A percentile compares a stretch with the other conserved stretches of the same genome.
Conservation (phyloP, 1,284 basidiomycete genomes). For the Boletus calvinii region DNA sequence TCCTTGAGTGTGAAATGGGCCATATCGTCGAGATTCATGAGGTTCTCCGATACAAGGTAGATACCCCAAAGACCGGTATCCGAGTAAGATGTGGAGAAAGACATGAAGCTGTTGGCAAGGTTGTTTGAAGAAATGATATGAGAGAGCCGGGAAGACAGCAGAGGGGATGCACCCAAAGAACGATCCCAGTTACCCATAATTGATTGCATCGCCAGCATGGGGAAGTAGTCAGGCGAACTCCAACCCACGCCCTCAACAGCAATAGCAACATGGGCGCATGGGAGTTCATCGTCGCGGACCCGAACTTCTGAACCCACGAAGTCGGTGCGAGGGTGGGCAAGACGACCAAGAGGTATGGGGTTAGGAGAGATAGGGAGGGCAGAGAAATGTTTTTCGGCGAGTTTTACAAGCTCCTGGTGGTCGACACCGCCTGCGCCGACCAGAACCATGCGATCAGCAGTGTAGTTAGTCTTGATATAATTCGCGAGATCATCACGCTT, state of each 20-base stretch:
- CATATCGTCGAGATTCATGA: conserved; percentile 91
- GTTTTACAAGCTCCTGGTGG: conserved; percentile 90
- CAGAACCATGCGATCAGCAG: conserved; percentile 97
- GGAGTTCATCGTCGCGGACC: conserved; percentile 88
- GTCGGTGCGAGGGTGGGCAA: conserved; percentile 70
- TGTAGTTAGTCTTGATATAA: conserved; percentile 99
- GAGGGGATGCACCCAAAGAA: conserved; percentile 86
- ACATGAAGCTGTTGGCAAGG: conserved; percentile 99
- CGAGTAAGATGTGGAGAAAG: conserved; percentile 99
- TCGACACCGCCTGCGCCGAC: conserved; percentile 96
- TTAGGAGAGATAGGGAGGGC: conserved; percentile 83
- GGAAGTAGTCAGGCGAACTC: conserved; percentile 98
- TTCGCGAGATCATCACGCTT: conserved; percentile 84
- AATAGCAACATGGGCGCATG: conserved; percentile 92
- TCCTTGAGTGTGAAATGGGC: conserved; percentile 94
- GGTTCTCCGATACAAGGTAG: conserved; percentile 95
- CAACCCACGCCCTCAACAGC: conserved; percentile 98
- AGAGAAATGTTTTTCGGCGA: conserved; percentile 94
- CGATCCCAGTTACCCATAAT: conserved; percentile 99
- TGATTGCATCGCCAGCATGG: conserved; percentile 97
- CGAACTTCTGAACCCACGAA: conserved; percentile 97
- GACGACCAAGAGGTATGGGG: conserved; percentile 86
- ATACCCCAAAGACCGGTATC: conserved; percentile 99
- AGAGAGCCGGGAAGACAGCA: conserved; percentile 89
- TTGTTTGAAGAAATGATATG: conserved; percentile 93